Evolutionary conservation across 1,139 yeast species (phyloP).

Genomic region (Pichia sp.): DNA sequence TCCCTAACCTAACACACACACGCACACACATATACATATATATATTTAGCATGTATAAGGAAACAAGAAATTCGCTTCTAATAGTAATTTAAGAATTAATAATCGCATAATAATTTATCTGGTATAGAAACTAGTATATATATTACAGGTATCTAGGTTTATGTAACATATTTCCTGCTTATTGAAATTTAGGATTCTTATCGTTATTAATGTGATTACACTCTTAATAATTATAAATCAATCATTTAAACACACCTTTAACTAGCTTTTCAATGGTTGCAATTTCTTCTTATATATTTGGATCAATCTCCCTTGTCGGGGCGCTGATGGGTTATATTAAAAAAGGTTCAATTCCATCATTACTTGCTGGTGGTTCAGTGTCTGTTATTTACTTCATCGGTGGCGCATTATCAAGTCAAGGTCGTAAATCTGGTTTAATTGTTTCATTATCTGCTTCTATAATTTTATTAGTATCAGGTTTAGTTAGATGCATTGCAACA

Average conservation of each 20-base stretch:
- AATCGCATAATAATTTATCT: no score
- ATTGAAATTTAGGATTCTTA: no score
- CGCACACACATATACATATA: no score
- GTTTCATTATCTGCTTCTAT: constrained; percentile 69
- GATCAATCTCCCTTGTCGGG: constrained; percentile 24
- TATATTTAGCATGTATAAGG: no score
- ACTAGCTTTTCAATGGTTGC: background rate
- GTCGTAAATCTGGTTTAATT: constrained; percentile 77
- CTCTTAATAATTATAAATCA: no score
- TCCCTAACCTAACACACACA: no score
- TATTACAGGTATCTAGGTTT: no score
- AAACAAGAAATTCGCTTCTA: no score
- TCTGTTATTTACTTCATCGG: constrained; percentile 68
- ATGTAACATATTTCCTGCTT: no score
- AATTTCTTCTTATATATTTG: constrained; percentile 12
- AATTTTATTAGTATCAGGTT: constrained; percentile 60
- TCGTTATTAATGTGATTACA: no score
- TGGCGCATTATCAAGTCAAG: constrained; percentile 68
- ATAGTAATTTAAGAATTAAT: no score
- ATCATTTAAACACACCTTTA: background rate
- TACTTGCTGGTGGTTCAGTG: constrained; percentile 69
- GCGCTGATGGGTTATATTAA: constrained; percentile 35
- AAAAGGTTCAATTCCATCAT: constrained; percentile 73
- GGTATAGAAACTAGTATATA: no score
- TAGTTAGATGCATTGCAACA: constrained; percentile 40